These are phyloP conservation scores for Fusarium hostae DNA, from an alignment of 2,329 filamentous ascomycete species.

Conservation along the genomic window DNA sequence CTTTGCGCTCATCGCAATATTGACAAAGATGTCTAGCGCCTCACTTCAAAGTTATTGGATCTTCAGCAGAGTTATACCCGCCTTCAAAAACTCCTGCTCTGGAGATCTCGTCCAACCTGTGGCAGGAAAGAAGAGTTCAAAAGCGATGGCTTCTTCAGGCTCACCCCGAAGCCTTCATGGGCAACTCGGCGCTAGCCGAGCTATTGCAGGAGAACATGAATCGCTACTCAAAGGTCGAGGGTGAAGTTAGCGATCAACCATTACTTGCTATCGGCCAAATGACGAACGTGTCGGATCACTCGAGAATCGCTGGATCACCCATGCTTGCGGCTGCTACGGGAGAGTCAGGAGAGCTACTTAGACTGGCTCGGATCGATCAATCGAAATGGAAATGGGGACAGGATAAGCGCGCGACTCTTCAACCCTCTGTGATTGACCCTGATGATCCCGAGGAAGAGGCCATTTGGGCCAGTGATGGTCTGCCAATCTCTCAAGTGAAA, in stretches of 20 bases:
- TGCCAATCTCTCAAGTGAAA: slow-evolving; percentile 63
- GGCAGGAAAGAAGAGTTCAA: slow-evolving; percentile 51
- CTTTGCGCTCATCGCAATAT: slow-evolving; percentile 1
- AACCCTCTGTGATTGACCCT: slow-evolving; percentile 57
- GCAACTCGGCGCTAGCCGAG: slow-evolving; percentile 47
- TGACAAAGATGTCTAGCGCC: slow-evolving; percentile 42
- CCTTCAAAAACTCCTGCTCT: slow-evolving; percentile 45
- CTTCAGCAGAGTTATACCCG: slow-evolving; percentile 50
- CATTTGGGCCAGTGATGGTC: slow-evolving; percentile 64
- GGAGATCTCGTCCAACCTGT: slow-evolving; percentile 41
- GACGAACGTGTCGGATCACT: slow-evolving; percentile 52
- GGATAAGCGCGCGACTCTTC: slow-evolving; percentile 58
- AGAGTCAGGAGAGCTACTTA: slow-evolving; percentile 67
- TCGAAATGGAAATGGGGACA: slow-evolving; percentile 66
- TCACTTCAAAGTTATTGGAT: slow-evolving; percentile 48
- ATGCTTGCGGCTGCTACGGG: slow-evolving; percentile 64
- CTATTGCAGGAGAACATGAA: slow-evolving; percentile 53
- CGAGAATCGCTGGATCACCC: slow-evolving; percentile 43
- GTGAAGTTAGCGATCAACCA: slow-evolving; percentile 34
- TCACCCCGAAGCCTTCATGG: slow-evolving; percentile 62
- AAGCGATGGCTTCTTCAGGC: slow-evolving; percentile 62
- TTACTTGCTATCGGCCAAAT: slow-evolving; percentile 69
- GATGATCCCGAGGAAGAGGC: slow-evolving; percentile 58
- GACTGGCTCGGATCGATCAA: slow-evolving; percentile 61
- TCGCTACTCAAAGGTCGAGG: slow-evolving; percentile 45